phyloP scores from a whole-genome alignment of 2,329 filamentous ascomycete genomes.

The Rhexocercosporidium sp. region DNA sequence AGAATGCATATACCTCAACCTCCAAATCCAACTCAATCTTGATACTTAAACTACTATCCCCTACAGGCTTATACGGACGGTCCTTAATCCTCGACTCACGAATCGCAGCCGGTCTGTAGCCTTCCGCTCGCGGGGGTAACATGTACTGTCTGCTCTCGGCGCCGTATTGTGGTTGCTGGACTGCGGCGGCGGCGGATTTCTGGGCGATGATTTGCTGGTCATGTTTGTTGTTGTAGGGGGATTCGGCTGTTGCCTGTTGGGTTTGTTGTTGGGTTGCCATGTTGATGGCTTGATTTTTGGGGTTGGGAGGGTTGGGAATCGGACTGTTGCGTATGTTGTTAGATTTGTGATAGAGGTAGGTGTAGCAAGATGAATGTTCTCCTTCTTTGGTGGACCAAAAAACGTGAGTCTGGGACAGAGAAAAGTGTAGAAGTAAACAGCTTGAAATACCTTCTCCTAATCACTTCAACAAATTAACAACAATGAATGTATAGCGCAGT shows the following conservation, averaged over 20 bases:
- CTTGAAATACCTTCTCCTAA: background rate
- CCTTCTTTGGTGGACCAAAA: no score
- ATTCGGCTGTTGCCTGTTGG: background rate
- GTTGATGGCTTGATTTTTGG: background rate
- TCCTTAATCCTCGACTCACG: conserved; percentile 43
- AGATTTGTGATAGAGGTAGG: background rate
- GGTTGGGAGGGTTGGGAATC: background rate
- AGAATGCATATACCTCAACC: conserved; percentile 35
- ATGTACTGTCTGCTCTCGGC: background rate
- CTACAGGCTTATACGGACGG: conserved; percentile 38
- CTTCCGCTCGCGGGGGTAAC: conserved; percentile 13
- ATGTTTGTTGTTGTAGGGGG: background rate
- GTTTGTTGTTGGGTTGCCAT: conserved; percentile 6
- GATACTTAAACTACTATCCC: conserved; percentile 20
- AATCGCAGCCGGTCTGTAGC: conserved; percentile 21
- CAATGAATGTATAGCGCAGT: background rate
- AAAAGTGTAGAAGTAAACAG: background rate
- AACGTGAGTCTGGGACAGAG: no score
- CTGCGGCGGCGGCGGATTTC: background rate
- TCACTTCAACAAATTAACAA: background rate
- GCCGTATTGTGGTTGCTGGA: conserved; percentile 13
- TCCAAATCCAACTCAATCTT: conserved; percentile 43
- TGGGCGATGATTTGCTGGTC: conserved; percentile 4
- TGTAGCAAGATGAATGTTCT: no score
- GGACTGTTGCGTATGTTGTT: background rate